Evolutionary conservation across 805 yeast genomes (phyloP), one percentile per base, ranked within the genome.

Genomic region (Pichia exigua): DNA sequence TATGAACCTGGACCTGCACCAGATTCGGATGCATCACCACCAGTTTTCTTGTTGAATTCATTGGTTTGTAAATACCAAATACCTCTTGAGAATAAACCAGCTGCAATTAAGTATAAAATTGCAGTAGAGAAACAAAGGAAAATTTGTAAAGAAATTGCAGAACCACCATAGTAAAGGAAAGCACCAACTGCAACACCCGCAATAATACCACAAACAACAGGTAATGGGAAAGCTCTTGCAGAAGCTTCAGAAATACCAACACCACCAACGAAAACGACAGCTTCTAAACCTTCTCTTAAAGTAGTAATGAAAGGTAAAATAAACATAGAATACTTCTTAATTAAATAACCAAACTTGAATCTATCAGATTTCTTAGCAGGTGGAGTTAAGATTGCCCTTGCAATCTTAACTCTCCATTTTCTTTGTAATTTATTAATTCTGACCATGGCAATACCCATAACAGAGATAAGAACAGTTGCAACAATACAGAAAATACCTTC

Each of bases 1-100:
- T 92, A 92, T 26, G 97, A 85, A 65, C 99, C 99, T 43, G 96
- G 92, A 60, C 99, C 99, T 50, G 83, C 76, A 62, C 98, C 98
- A 61, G 76, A 73, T 70, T 92, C 98, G 40, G 96, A 78, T 26
- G 95, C 96, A 73, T 92, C 97, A 73, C 97, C 96, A 66, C 98
- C 98, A 38, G 95, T 81, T 49, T 73, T 64, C 54, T 73, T 59
- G 68, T 79, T 76, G 75, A 77, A 92, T 24, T 63, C 65, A 69
- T 89, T 75, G 64, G 73, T 76, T 72, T 90, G 91, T 62, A 92
- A 87, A 70, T 72, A 82, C 97, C 97, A 92, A 50, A 90, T 78
- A 62, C 92, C 95, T 76, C 96, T 82, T 48, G 97, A 89, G 70
- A 89, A 90, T 64, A 94, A 75, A 63, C 97, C 97, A 21, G 96